Evolutionary conservation across 192 early-diverging fungal species (phyloP).

Genomic region (Thoreauomyces humboldtii): DNA sequence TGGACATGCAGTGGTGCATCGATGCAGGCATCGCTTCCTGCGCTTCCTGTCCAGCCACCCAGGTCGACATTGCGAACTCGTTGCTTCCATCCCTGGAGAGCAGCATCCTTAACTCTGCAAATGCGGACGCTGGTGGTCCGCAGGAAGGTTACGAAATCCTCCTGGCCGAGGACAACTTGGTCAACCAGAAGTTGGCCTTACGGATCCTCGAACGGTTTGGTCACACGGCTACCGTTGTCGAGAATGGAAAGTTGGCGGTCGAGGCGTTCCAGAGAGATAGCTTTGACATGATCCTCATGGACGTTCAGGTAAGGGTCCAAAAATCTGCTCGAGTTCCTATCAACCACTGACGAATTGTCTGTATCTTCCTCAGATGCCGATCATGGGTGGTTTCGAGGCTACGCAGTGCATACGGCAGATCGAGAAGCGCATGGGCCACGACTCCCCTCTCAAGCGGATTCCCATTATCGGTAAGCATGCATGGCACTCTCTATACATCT

Average conservation of each 20-base stretch:
- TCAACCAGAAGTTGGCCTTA: slow-evolving; percentile 69
- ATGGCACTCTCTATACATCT: too few species aligned
- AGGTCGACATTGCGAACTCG: slow-evolving; percentile 65
- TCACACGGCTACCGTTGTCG: slow-evolving; percentile 72
- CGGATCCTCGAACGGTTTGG: slow-evolving; percentile 47
- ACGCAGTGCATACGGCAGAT: slow-evolving; percentile 73
- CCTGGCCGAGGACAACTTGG: slow-evolving; percentile 81
- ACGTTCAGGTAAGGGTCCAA: slow-evolving; percentile 47
- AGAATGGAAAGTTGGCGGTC: slow-evolving; percentile 77
- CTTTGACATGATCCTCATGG: slow-evolving; percentile 78
- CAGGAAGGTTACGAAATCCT: slow-evolving; percentile 60
- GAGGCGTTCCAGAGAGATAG: slow-evolving; percentile 61
- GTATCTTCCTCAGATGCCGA: slow-evolving; percentile 58
- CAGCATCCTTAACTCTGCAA: slow-evolving; percentile 55
- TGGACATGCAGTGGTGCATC: slow-evolving; percentile 65
- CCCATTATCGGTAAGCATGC: slow-evolving; percentile 58
- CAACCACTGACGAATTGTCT: not conserved
- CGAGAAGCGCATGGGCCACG: slow-evolving; percentile 50
- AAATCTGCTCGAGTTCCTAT: not conserved
- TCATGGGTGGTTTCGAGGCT: slow-evolving; percentile 87
- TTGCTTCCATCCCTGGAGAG: slow-evolving; percentile 71
- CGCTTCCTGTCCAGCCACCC: slow-evolving; percentile 62
- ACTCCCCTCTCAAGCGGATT: slow-evolving; percentile 54
- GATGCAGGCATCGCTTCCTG: slow-evolving; percentile 60
- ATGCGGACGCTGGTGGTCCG: slow-evolving; percentile 27